These are phyloP conservation scores for Sextonia rubra DNA, from an alignment of 164 flowering plant species.

Conservation along the genomic window DNA sequence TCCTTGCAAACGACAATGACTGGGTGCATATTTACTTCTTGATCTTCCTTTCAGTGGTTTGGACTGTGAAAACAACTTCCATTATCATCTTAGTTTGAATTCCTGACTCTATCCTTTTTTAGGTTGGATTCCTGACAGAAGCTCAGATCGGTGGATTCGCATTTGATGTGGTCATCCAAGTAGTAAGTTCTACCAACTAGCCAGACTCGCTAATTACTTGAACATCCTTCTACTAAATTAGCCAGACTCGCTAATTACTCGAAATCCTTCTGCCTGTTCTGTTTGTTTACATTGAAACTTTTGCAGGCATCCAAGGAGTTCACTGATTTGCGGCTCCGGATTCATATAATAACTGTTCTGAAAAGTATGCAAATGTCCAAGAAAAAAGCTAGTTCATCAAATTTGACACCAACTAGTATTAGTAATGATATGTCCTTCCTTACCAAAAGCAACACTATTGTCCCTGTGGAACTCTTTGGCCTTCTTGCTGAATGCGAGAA, in stretches of 20 bases:
- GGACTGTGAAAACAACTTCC: not conserved
- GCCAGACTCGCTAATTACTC: not conserved
- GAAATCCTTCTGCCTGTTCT: slow-evolving; percentile 2
- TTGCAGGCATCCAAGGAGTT: slow-evolving; percentile 88
- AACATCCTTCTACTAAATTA: not conserved
- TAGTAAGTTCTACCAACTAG: slow-evolving; percentile 38
- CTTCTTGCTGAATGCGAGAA: slow-evolving; percentile 90
- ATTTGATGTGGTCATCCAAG: slow-evolving; percentile 60
- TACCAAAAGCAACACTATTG: slow-evolving; percentile 28
- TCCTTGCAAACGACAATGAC: slow-evolving; percentile 89
- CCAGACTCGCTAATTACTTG: not conserved
- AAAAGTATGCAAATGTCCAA: slow-evolving; percentile 61
- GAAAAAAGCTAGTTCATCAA: slow-evolving; percentile 42
- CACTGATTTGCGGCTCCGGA: slow-evolving; percentile 65
- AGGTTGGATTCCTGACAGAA: slow-evolving; percentile 95
- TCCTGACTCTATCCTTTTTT: slow-evolving; percentile 13
- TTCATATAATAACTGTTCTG: slow-evolving; percentile 81
- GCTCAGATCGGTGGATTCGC: slow-evolving; percentile 83
- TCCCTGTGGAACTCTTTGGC: slow-evolving; percentile 78
- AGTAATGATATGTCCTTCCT: slow-evolving; percentile 29
- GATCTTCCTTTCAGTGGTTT: not conserved
- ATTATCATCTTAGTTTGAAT: not conserved
- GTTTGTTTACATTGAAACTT: not conserved
- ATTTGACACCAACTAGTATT: slow-evolving; percentile 29
- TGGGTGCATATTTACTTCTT: slow-evolving; percentile 57